Evolutionary conservation across 1,139 yeast genomes (phyloP), one percentile per base, ranked within the genome.

Genomic region (Chernovozyma aurita): DNA sequence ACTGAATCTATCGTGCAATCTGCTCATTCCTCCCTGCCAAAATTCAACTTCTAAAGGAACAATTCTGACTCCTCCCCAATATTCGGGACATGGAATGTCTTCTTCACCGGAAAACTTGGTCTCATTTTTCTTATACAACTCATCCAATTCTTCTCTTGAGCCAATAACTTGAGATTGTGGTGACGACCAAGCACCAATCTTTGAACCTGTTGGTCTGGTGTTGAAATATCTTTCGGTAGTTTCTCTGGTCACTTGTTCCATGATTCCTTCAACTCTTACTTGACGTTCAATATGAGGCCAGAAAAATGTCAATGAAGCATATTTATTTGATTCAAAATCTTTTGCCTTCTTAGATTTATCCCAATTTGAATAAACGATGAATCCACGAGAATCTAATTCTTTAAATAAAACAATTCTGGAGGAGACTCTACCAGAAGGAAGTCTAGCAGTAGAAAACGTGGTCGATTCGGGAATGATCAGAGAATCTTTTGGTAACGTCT

Each of bases 141-240:
- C 52, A 34, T 88, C 86, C 42, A 92, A 73, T 44, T 76, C 83
- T 14, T 74, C 73, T 46, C 96, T 70, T 28, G 68, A 59, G 16
- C 57, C 51, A 24, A 92, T 69, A 1, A 66, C 70, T 39, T 73
- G 69, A 30, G 90, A 79, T 65, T 92, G 98, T 2, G 95, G 95
- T 31, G 95, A 82, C 0, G 97, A 85, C 96, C 97, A 90, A 0
- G 98, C 98, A 18, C 98, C 97, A 42, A 92, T 80, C 54, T 85
- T 80, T 17, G 95, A 85, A 4, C 95, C 97, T 42, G 95, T 71
- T 25, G 98, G 97, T 52, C 98, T 73, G 1, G 95, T 84, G 37
- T 77, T 73, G 60, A 78, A 92, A 61, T 92, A 92, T 37, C 81
- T 70, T 48, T 82, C 79, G 8, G 88, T 76, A 28, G 85, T 86